Base-by-base conservation (phyloP, 768 basidiomycete genomes). In the Lyophyllum decastes region DNA sequence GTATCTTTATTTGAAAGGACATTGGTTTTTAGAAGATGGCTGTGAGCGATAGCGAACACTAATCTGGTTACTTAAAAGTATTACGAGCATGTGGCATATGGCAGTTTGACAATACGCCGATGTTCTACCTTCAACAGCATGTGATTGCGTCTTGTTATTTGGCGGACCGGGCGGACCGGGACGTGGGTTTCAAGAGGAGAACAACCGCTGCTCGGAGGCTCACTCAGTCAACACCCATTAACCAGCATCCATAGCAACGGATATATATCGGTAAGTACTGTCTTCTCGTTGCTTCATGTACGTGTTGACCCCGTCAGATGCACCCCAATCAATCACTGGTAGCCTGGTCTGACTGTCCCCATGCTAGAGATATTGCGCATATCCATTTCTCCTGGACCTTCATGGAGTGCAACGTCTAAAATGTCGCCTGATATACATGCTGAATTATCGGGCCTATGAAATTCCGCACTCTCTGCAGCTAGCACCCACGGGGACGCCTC, bases 381-480 rank as follows among this genome's bases (percentile, higher is more conserved):
- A 30, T 30, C 10, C 30, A 4, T 30, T 30, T 30, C 5, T 30
- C 16, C 38, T 25, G 2, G 16, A 33, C 7, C 5, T 27, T 22
- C 30, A 30, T 33, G 5, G 4, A 21, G 38, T 14, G 16, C 8
- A 17, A 16, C 22, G 24, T 40, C 22, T 21, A n/a, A 25, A 11
- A 24, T 26, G 6, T 25, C 30, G 21, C 27, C 14, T 48, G 34
- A 34, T 33, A 22, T 46, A 4, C 16, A 27, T 55, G 54, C 54
- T 40, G 7, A 38, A 59, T 49, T 52, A 8, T 59, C 58, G 58
- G 58, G 22, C 53, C 43, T 49, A 51, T 34, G 45, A 55, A 55
- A 27, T 10, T 16, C 53, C 58, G 58, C 43, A 46, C 45, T 46
- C 48, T 55, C 27, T 59, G 46, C 53, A 50, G 51, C 24, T 25